Evolutionary conservation across 2,329 filamentous ascomycete species (phyloP).

Genomic region (Fusarium sp.): DNA sequence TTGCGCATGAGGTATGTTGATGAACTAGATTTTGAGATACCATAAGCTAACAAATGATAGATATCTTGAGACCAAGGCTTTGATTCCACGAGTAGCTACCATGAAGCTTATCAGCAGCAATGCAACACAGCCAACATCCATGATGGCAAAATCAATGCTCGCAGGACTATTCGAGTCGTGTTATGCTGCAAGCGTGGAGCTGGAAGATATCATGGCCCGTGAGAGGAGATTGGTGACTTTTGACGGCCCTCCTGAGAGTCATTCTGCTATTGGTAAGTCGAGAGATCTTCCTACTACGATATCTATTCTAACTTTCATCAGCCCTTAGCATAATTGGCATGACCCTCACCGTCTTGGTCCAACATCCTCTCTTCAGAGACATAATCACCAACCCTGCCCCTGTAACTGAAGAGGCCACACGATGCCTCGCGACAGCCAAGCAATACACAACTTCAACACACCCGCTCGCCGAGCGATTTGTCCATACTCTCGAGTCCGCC

Average conservation of each 20-base stretch:
- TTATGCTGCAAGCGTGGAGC: constrained; percentile 37
- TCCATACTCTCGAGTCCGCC: constrained; percentile 27
- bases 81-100: constrained; percentile 36
- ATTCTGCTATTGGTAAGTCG: constrained; percentile 37
- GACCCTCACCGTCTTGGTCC: constrained; percentile 38
- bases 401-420: constrained; percentile 30
- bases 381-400: constrained; percentile 29
- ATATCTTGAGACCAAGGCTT: constrained; percentile 39
- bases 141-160: constrained; percentile 34
- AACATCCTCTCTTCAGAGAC: constrained; percentile 36
- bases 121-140: constrained; percentile 6
- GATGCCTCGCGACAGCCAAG: constrained; percentile 38
- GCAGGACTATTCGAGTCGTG: constrained; percentile 34
- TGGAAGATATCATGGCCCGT: constrained; percentile 36
- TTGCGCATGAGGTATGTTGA: constrained; percentile 33
- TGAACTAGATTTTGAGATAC: rapidly evolving
- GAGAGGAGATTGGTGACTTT: constrained; percentile 36
- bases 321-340: constrained; percentile 40
- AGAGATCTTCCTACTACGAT: rapidly evolving
- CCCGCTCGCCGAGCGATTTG: constrained; percentile 28
- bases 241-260: constrained; percentile 37
- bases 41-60: constrained; percentile 7
- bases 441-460: constrained; percentile 27
- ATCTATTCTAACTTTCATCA: constrained; percentile 8
- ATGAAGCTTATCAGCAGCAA: constrained; percentile 33